phyloP scores from a whole-genome alignment of 2,329 filamentous ascomycete species.

The Aschersonia sp. region DNA sequence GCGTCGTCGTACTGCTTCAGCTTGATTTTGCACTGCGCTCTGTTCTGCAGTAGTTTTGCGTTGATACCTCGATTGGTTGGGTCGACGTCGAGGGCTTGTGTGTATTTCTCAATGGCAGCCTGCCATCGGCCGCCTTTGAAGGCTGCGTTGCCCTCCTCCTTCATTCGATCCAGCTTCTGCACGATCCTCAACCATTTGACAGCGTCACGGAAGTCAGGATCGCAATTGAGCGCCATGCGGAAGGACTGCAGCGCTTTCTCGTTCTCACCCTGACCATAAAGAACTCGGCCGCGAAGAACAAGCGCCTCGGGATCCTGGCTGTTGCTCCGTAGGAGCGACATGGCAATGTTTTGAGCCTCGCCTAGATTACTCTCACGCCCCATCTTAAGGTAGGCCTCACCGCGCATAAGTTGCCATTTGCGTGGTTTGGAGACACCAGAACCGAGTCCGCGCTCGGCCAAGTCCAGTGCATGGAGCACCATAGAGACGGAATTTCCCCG shows the following conservation, averaged over 20 bases:
- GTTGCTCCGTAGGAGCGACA: constrained; percentile 73
- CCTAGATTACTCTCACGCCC: constrained; percentile 77
- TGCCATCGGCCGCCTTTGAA: constrained; percentile 79
- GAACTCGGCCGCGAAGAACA: constrained; percentile 71
- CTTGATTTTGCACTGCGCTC: constrained; percentile 71
- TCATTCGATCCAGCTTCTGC: constrained; percentile 84
- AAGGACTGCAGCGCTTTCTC: constrained; percentile 90
- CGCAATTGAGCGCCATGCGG: constrained; percentile 74
- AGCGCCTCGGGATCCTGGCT: constrained; percentile 87
- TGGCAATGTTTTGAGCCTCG: constrained; percentile 85
- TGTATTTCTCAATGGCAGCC: constrained; percentile 73
- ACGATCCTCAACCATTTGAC: constrained; percentile 81
- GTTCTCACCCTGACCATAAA: constrained; percentile 88
- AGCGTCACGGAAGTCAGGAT: constrained; percentile 81
- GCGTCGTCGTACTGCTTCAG: constrained; percentile 74
- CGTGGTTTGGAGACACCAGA: constrained; percentile 64
- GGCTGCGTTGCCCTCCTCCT: constrained; percentile 80
- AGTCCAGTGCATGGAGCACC: constrained; percentile 81
- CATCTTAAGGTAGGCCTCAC: constrained; percentile 87
- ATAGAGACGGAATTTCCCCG: constrained; percentile 74
- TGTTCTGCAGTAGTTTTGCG: constrained; percentile 87
- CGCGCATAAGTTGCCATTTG: constrained; percentile 88
- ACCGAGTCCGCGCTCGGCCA: constrained; percentile 72
- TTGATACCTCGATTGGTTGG: constrained; percentile 83
- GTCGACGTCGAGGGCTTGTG: constrained; percentile 70